These are phyloP conservation scores for Pleoardoris graminearum DNA, from an alignment of 2,329 filamentous ascomycete genomes.

Conservation along the genomic window DNA sequence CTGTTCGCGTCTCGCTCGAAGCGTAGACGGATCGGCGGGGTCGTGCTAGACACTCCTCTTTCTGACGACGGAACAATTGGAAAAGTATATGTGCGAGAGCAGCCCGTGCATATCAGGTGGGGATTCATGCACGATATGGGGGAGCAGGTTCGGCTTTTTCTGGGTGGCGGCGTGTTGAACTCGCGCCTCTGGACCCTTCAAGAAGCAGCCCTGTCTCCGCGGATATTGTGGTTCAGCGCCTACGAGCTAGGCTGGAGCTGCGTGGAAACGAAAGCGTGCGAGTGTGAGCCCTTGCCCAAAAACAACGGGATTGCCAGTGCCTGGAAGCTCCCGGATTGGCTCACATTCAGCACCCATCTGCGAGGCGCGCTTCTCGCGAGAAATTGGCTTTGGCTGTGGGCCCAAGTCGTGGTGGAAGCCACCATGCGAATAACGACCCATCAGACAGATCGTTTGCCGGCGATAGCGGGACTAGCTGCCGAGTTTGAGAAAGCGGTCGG, in stretches of 20 bases:
- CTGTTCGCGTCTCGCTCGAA: background rate
- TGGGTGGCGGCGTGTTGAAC: background rate
- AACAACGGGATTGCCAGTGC: background rate
- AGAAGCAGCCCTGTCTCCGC: conserved; percentile 8
- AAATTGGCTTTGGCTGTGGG: background rate
- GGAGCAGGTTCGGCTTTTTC: too few relatives aligned
- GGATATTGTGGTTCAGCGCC: conserved; percentile 5
- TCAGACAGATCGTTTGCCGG: background rate
- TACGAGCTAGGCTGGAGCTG: conserved; percentile 9
- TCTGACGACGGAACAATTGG: background rate
- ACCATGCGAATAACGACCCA: background rate
- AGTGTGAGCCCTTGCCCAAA: background rate
- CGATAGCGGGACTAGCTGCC: background rate
- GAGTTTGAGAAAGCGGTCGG: background rate
- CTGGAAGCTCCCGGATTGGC: background rate
- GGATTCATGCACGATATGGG: too few relatives aligned
- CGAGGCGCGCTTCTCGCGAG: background rate
- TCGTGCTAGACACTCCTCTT: too few relatives aligned
- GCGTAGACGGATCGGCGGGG: too few relatives aligned
- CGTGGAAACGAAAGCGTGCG: conserved; percentile 1
- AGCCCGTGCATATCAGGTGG: background rate
- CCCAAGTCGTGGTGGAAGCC: background rate
- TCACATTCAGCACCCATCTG: background rate
- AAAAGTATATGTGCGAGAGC: background rate
- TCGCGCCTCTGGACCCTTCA: conserved; percentile 11